Conservation (phyloP, 805 yeast species). For the Lipomyces kockii region DNA sequence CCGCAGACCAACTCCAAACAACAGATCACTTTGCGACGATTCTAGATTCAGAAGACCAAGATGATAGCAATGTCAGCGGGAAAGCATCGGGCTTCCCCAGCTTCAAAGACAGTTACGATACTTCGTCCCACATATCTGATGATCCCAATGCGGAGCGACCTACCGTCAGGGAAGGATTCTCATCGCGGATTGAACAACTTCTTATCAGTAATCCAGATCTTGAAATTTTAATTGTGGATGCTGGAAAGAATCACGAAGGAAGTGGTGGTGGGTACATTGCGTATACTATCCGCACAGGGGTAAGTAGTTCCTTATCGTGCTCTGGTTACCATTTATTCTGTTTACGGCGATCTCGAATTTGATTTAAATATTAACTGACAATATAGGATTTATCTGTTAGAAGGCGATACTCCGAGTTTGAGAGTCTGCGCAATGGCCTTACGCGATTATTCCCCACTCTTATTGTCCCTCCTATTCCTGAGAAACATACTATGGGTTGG, state of each 20-base stretch:
- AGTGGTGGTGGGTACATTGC: constrained; percentile 76
- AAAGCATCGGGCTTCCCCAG: constrained; percentile 31
- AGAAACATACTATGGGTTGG: constrained; percentile 64
- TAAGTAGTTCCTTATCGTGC: constrained; percentile 7
- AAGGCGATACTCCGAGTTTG: constrained; percentile 91
- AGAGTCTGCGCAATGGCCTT: constrained; percentile 72
- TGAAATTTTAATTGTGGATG: constrained; percentile 67
- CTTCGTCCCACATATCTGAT: constrained; percentile 24
- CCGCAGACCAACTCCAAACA: constrained; percentile 28
- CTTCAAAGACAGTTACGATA: constrained; percentile 32
- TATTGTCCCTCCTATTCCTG: constrained; percentile 93
- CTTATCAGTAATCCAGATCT: constrained; percentile 42
- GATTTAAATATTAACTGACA: background rate
- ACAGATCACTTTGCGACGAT: constrained; percentile 35
- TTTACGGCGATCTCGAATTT: constrained; percentile 38
- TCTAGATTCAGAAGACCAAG: constrained; percentile 16
- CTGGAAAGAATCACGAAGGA: constrained; percentile 85
- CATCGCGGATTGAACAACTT: constrained; percentile 45
- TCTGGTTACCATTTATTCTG: background rate
- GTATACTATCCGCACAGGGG: constrained; percentile 74
- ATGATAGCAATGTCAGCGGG: constrained; percentile 10
- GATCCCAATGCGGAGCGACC: constrained; percentile 6
- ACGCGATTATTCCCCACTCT: constrained; percentile 76
- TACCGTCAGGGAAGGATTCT: constrained; percentile 28
- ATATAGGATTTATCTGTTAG: constrained; percentile 57